Base-by-base conservation (phyloP, 2,329 filamentous ascomycete genomes). In the Fonsecaea nubica region DNA sequence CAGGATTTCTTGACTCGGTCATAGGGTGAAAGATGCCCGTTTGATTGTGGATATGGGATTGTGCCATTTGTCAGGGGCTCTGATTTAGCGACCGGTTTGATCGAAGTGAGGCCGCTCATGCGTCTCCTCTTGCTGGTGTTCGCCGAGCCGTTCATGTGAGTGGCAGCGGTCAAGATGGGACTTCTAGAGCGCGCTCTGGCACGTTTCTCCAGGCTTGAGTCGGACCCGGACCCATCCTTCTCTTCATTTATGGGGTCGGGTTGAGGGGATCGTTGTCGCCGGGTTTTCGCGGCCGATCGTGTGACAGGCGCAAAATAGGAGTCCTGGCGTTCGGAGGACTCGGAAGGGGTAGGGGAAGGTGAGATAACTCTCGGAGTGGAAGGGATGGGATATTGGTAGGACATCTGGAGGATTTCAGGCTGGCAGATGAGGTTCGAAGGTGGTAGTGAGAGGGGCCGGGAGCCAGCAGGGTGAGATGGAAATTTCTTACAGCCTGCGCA, bases 331-430 rank as follows among this genome's bases (percentile, higher is more conserved):
- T 83, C 81, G 69, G 83, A 83, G 36, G 77, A 77, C 64, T 89
- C 87, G 25, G 87, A 89, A 1, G 88, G 88, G 1, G 90, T 90
- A 48, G 93, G 93, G 63, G 92, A 95, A 48, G 93, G 93, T 12
- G 92, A 96, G 73, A 95, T 96, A 72, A 97, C 91, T 75, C 92
- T 90, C 74, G 93, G 93, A 64, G 90, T 95, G 64, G 86, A 86
- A 64, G 93, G 93, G 65, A 95, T 83, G 72, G 83, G 81, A 70
- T 86, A 81, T 73, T 82, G 80, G 56, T 76, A 75, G 25, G 82
- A 80, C 77, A 85, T 85, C 53, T 58, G 48, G 52, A 54, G 36
- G 30, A 30, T 53, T 35, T 45, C 30, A n/a, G 42, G 58, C 30
- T 36, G 40, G 42, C 55, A 53, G 52, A 38, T 5, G 38, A 52